Evolutionary conservation across 768 basidiomycete species (phyloP).

Genomic region (Rhodotorula toruloides): DNA sequence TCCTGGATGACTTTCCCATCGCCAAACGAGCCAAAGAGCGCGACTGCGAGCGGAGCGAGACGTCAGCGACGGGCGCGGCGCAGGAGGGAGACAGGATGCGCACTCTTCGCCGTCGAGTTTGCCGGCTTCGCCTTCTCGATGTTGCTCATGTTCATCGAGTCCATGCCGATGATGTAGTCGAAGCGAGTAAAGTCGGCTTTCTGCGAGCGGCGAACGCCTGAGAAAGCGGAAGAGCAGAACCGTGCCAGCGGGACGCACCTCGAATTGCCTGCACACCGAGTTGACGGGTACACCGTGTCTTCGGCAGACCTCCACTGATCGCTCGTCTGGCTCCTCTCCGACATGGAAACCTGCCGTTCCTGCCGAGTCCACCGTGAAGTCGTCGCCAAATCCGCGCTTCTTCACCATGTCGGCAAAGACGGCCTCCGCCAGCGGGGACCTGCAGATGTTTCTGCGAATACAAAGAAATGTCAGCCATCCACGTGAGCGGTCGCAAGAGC

Average conservation of each 20-base stretch:
- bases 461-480: no score
- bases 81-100: neutral
- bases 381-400: constrained; percentile 14
- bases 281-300: constrained; percentile 21
- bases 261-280: constrained; percentile 48
- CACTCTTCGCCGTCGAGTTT: constrained; percentile 54
- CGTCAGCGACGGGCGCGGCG: neutral
- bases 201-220: neutral
- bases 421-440: constrained; percentile 47
- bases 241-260: constrained; percentile 52
- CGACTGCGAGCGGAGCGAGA: constrained; percentile 46
- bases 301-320: constrained; percentile 60
- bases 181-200: constrained; percentile 66
- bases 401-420: constrained; percentile 29
- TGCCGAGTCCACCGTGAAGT: constrained; percentile 23
- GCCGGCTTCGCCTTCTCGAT: constrained; percentile 55
- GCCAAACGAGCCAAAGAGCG: constrained; percentile 74
- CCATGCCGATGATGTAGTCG: constrained; percentile 76
- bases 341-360: constrained; percentile 72
- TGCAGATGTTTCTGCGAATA: constrained; percentile 8
- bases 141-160: constrained; percentile 56
- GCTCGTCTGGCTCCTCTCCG: constrained; percentile 64
- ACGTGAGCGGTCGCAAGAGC: no score
- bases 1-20: constrained; percentile 69
- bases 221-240: no score